Evolutionary conservation across 2,329 filamentous ascomycete species (phyloP).

Genomic region (Polytolypa hystricis): DNA sequence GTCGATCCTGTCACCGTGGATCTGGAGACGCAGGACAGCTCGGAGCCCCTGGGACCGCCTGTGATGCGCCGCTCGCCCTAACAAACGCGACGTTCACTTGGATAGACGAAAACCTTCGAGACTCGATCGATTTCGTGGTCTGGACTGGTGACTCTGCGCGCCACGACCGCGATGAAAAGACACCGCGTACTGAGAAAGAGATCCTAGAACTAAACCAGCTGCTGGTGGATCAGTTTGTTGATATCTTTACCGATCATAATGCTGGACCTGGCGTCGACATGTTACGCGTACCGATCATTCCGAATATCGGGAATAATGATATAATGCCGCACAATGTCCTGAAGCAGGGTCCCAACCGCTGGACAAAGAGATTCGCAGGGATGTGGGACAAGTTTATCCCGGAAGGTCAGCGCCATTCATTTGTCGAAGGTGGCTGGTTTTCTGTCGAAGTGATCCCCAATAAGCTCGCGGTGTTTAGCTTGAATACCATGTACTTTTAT

Average conservation of each 20-base stretch:
- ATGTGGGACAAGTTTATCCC: conserved; percentile 85
- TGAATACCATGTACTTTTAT: conserved; percentile 97
- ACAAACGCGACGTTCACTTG: conserved; percentile 84
- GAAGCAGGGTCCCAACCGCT: conserved; percentile 70
- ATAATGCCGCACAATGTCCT: conserved; percentile 96
- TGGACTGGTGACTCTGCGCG: conserved; percentile 88
- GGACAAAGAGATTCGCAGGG: conserved; percentile 64
- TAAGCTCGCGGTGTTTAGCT: conserved; percentile 75
- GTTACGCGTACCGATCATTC: conserved; percentile 67
- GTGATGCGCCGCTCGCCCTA: conserved; percentile 71
- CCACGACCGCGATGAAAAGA: conserved; percentile 74
- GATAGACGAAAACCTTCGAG: conserved; percentile 66
- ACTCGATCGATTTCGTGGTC: conserved; percentile 75
- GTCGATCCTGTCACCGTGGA: conserved; percentile 66
- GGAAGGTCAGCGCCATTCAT: conserved; percentile 81
- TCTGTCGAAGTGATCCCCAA: conserved; percentile 82
- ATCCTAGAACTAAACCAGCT: conserved; percentile 68
- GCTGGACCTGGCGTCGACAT: conserved; percentile 36
- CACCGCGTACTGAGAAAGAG: conserved; percentile 63
- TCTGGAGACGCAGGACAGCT: conserved; percentile 67
- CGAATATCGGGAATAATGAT: conserved; percentile 94
- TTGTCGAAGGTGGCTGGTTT: conserved; percentile 90
- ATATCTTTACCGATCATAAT: conserved; percentile 46
- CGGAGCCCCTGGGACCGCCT: conserved; percentile 77
- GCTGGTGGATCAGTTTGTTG: conserved; percentile 63